Percentiles rank a stretch among this genome's conserved stretches.
These are phyloP conservation scores for Orbilia oligospora DNA, from an alignment of 2,329 filamentous ascomycete species.

Conservation along the genomic window DNA sequence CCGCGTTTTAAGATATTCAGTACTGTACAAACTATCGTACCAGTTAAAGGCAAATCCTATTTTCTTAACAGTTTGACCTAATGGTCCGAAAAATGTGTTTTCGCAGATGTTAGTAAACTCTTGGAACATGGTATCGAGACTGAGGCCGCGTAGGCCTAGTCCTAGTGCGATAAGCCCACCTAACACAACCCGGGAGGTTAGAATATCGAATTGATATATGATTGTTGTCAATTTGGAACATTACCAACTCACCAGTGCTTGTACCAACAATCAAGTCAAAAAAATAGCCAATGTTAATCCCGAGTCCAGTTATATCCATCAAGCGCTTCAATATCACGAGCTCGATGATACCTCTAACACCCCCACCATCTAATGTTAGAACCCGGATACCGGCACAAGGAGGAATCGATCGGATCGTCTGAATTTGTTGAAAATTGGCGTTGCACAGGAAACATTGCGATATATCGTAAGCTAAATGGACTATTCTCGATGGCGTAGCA, in stretches of 20 bases:
- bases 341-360: slow-evolving; percentile 24
- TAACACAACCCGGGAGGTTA: not conserved
- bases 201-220: too few relatives aligned
- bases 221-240: too few relatives aligned
- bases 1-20: not conserved
- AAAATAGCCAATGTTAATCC: slow-evolving; percentile 5
- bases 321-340: slow-evolving; percentile 12
- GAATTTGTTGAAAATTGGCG: not conserved
- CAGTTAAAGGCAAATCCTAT: slow-evolving; percentile 3
- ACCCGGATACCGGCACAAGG: slow-evolving; percentile 20
- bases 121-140: not conserved
- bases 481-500: not conserved
- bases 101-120: not conserved
- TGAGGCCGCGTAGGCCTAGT: not conserved
- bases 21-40: slow-evolving; percentile 1
- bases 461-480: slow-evolving; percentile 5
- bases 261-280: slow-evolving; percentile 30
- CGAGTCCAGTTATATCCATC: not conserved
- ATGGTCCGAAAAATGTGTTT: not conserved
- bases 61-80: not conserved
- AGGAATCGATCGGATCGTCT: slow-evolving; percentile 8
- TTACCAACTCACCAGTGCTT: slow-evolving; percentile 17
- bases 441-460: slow-evolving; percentile 1
- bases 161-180: not conserved
- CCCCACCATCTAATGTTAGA: slow-evolving; percentile 31